These are phyloP conservation scores for Aspergillus pseudonomiae DNA, from an alignment of 2,329 filamentous ascomycete genomes.

Conservation along the genomic window DNA sequence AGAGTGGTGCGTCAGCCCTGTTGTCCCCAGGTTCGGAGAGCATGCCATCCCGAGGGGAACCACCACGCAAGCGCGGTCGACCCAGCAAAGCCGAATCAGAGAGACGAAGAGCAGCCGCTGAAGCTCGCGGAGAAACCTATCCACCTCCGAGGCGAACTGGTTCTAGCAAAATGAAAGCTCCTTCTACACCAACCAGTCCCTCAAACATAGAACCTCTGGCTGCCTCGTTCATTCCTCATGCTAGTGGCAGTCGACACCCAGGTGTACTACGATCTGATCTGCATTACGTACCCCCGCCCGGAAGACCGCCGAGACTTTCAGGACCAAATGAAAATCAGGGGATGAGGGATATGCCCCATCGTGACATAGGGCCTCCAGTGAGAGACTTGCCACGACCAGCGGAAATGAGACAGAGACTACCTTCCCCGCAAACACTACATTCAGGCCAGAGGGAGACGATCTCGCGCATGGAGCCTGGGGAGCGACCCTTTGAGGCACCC, in stretches of 20 bases:
- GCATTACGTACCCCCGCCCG: conserved; percentile 23
- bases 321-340: conserved; percentile 22
- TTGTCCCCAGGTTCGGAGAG: conserved; percentile 39
- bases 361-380: conserved; percentile 24
- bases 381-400: conserved; percentile 33
- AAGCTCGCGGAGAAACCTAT: conserved; percentile 43
- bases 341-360: conserved; percentile 24
- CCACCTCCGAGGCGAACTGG: conserved; percentile 36
- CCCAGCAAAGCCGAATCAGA: conserved; percentile 47
- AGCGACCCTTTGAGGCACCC: conserved; percentile 26
- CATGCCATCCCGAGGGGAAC: conserved; percentile 30
- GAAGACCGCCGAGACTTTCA: conserved; percentile 20
- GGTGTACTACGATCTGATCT: conserved; percentile 23
- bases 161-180: conserved; percentile 30
- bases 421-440: conserved; percentile 34
- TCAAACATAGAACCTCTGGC: conserved; percentile 24
- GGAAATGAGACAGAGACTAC: conserved; percentile 33
- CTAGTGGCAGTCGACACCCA: conserved; percentile 17
- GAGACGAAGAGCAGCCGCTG: conserved; percentile 40
- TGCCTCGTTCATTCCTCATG: conserved; percentile 24
- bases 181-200: conserved; percentile 37
- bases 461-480: conserved; percentile 27
- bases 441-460: conserved; percentile 32
- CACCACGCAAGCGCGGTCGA: conserved; percentile 46
- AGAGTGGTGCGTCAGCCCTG: conserved; percentile 36